Percentiles rank a stretch among this genome's conserved stretches.
These are phyloP conservation scores for Colletotrichum spaethianum DNA, from an alignment of 2,329 filamentous ascomycete genomes.

Conservation along the genomic window DNA sequence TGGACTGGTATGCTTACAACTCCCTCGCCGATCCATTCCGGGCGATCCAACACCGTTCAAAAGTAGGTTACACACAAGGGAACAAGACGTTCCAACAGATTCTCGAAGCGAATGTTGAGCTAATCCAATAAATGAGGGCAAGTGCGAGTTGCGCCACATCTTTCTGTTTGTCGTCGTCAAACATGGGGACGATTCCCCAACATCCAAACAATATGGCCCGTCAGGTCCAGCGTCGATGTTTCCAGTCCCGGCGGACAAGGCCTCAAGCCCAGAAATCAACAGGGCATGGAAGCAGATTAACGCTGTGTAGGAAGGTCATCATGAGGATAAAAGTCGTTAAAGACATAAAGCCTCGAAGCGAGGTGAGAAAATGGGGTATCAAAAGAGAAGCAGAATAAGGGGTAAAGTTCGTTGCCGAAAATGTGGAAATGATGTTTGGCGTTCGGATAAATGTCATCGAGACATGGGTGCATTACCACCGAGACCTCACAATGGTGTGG, in stretches of 20 bases:
- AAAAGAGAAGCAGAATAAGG: conserved; percentile 47
- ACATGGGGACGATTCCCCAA: neutral
- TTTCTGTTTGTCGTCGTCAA: neutral
- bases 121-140: neutral
- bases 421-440: conserved; percentile 35
- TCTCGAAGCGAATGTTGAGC: conserved; percentile 4
- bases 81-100: neutral
- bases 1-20: conserved; percentile 16
- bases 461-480: neutral
- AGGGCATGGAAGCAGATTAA: conserved; percentile 34
- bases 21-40: neutral
- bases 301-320: conserved; percentile 15
- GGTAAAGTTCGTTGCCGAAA: conserved; percentile 33
- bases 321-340: conserved; percentile 25
- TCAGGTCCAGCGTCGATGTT: neutral
- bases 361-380: conserved; percentile 51
- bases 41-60: conserved; percentile 22
- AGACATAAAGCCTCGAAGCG: conserved; percentile 36
- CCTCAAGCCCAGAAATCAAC: neutral
- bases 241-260: conserved; percentile 3
- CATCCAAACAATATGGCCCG: conserved; percentile 10
- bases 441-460: conserved; percentile 15
- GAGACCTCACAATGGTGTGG: conserved; percentile 25
- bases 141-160: neutral
- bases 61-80: conserved; percentile 10